Evolutionary conservation across 1,284 basidiomycete genomes (phyloP).

Genomic region (Inonotus hispidus): DNA sequence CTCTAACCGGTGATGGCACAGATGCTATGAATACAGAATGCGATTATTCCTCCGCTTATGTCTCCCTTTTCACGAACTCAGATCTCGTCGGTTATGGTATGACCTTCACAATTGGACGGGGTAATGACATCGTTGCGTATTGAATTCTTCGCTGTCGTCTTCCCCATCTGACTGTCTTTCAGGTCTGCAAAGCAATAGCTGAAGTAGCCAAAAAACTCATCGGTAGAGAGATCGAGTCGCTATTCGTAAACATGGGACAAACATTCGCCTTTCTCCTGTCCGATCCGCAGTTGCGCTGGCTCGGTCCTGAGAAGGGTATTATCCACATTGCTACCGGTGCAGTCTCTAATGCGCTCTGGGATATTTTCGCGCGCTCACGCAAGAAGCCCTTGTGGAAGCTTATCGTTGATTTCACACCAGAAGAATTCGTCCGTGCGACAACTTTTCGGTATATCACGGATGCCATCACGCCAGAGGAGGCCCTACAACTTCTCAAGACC

Average conservation of each 20-base stretch:
- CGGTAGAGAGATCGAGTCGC: slow-evolving; percentile 77
- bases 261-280: slow-evolving; percentile 76
- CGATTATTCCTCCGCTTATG: slow-evolving; percentile 92
- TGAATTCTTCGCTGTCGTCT: not conserved
- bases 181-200: slow-evolving; percentile 79
- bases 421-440: slow-evolving; percentile 81
- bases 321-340: slow-evolving; percentile 80
- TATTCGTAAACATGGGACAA: slow-evolving; percentile 87
- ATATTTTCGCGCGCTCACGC: slow-evolving; percentile 73
- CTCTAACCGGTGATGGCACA: slow-evolving; percentile 80
- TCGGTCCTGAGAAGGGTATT: slow-evolving; percentile 85
- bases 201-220: slow-evolving; percentile 76
- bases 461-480: slow-evolving; percentile 87
- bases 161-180: not conserved
- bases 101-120: slow-evolving; percentile 96
- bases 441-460: slow-evolving; percentile 94
- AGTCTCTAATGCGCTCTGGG: slow-evolving; percentile 79
- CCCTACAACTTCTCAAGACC: slow-evolving; percentile 74
- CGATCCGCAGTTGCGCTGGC: slow-evolving; percentile 89
- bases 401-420: slow-evolving; percentile 78
- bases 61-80: slow-evolving; percentile 69
- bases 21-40: slow-evolving; percentile 94
- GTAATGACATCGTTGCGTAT: slow-evolving; percentile 81
- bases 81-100: slow-evolving; percentile 83
- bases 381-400: slow-evolving; percentile 85